These are phyloP conservation scores for Marchantia polymorpha DNA, from an alignment of 225 moss, liverwort and hornwort species.

Conservation along the genomic window DNA sequence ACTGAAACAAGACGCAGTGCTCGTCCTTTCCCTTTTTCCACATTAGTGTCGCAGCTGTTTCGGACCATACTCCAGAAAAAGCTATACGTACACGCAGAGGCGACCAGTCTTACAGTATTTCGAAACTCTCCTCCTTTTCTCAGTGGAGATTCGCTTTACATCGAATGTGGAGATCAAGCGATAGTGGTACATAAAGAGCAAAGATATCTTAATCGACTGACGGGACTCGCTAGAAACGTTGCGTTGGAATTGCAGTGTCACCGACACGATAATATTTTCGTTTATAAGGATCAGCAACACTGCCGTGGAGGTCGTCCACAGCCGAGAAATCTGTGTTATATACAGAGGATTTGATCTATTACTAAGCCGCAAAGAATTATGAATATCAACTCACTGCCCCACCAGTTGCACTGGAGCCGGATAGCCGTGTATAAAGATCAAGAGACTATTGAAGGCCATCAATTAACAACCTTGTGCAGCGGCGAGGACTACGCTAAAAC, in stretches of 20 bases:
- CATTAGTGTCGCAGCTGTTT: no score
- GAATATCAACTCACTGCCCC: constrained; percentile 11
- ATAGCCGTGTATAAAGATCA: background rate
- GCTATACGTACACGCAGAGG: no score
- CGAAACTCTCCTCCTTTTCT: no score
- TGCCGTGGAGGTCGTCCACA: background rate
- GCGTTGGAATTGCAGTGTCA: background rate
- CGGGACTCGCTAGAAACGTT: background rate
- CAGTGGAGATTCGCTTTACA: no score
- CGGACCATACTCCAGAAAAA: no score
- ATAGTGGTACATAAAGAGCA: no score
- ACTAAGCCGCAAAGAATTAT: constrained; percentile 20
- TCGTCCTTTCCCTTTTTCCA: no score
- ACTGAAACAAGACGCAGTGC: no score
- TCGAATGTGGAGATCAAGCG: no score
- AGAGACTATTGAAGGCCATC: constrained; percentile 6
- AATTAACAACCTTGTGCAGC: constrained; percentile 4
- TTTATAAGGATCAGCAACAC: background rate
- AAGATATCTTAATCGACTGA: no score
- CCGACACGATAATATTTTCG: background rate
- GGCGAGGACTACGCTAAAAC: constrained; percentile 7
- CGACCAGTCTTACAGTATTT: no score
- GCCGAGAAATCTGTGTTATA: background rate
- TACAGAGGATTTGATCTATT: constrained; percentile 14
- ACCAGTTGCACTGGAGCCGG: constrained; percentile 18